Evolutionary conservation across 148 eudicot species (phyloP).

Genomic region (Vaccinium darrowii): DNA sequence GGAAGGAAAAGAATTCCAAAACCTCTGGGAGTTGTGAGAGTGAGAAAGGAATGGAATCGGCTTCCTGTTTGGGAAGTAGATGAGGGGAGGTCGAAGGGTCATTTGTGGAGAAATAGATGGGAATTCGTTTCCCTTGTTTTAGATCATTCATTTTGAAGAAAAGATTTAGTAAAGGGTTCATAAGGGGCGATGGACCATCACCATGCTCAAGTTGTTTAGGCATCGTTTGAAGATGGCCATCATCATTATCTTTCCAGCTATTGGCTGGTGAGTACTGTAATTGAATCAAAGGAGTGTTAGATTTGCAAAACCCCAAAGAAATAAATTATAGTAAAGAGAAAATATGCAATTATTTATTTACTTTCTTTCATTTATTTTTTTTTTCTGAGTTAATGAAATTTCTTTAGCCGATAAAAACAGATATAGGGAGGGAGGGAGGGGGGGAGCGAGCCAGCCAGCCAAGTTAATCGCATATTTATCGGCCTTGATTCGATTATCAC

Average conservation of each 20-base stretch:
- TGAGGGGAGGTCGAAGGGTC: slow-evolving; percentile 38
- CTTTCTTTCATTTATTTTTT: too few relatives aligned
- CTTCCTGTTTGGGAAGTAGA: slow-evolving; percentile 45
- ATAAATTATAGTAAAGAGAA: too few relatives aligned
- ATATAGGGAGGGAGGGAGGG: too few relatives aligned
- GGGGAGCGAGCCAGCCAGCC: too few relatives aligned
- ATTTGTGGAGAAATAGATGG: slow-evolving; percentile 41
- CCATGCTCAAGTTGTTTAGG: neutral
- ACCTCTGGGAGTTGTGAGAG: slow-evolving; percentile 33
- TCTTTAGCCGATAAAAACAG: too few relatives aligned
- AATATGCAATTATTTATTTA: too few relatives aligned
- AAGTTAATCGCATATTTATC: too few relatives aligned
- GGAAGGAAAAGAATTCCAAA: slow-evolving; percentile 30
- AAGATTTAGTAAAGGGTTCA: slow-evolving; percentile 35
- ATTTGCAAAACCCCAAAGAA: neutral
- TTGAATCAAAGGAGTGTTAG: neutral
- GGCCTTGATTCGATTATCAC: too few relatives aligned
- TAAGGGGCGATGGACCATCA: slow-evolving; percentile 18
- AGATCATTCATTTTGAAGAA: slow-evolving; percentile 47
- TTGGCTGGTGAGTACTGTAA: neutral
- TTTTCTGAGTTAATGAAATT: too few relatives aligned
- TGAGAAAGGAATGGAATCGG: slow-evolving; percentile 57
- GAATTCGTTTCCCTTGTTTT: slow-evolving; percentile 35
- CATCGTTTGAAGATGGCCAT: neutral
- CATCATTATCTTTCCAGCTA: too few relatives aligned